Evolutionary conservation across 2,329 filamentous ascomycete genomes (phyloP), one percentile per base, ranked within the genome.

Genomic region (Fonsecaea nubica): DNA sequence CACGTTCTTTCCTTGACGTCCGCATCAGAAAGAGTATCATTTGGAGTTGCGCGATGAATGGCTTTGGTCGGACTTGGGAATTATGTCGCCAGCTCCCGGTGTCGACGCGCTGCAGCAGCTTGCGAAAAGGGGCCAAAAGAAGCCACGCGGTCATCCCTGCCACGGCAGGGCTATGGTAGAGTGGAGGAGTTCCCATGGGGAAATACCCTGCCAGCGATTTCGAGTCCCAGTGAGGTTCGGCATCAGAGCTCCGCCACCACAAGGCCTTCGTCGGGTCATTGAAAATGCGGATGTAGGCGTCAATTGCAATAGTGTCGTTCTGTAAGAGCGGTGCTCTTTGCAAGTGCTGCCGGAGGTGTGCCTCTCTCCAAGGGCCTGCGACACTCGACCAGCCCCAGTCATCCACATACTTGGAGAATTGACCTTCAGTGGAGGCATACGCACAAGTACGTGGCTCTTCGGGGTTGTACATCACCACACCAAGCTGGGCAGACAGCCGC

Each of bases 381-480:
- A 88, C 89, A 65, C 86, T 83, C 38, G 85, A 86, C 86, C 86
- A 89, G 2, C 87, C 87, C 83, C 86, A 88, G 71, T 89, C 87
- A 12, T 86, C 76, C 50, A 85, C 86, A 59, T 83, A 79, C 36
- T 81, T 80, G 71, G 84, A 85, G 76, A 87, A 89, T 63, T 87
- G 85, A 74, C 89, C 86, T 55, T 83, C 80, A 50, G 85, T 86
- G 12, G 82, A 84, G 62, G 85, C 81, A 72, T 82, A 83, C 74
- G 83, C 84, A 64, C 85, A 82, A 4, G 86, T 85, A 6, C 86
- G 83, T 54, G 87, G 87, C 71, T 89, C 87, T 32, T 81, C 79
- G 0, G 87, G 87, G 68, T 89, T 89, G 78, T 89, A 89, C 56
- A 89, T 78, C 55, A 89, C 82, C 30, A 89, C 83, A 45, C 84